These are phyloP conservation scores for Tolypocladium pustulatum DNA, from an alignment of 2,329 filamentous ascomycete species.

Conservation along the genomic window DNA sequence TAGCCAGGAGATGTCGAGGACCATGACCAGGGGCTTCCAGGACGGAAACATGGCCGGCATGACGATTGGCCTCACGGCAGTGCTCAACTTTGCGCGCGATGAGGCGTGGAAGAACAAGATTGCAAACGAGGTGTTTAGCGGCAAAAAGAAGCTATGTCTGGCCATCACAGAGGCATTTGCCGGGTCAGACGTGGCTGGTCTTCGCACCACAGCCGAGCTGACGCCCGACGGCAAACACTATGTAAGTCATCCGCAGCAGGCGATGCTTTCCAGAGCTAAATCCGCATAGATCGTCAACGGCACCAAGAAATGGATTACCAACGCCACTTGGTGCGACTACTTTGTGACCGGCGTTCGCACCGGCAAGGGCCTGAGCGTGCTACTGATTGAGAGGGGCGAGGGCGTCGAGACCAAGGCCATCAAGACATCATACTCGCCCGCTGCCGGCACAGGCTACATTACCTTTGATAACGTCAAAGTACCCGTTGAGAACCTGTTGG, in stretches of 20 bases:
- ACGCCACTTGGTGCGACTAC: constrained; percentile 71
- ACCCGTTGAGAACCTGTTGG: constrained; percentile 65
- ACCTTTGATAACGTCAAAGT: constrained; percentile 84
- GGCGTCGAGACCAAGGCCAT: constrained; percentile 68
- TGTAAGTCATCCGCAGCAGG: constrained; percentile 26
- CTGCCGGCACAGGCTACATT: constrained; percentile 69
- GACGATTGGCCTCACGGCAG: constrained; percentile 70
- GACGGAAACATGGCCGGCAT: constrained; percentile 84
- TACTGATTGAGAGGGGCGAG: constrained; percentile 64
- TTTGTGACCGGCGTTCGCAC: constrained; percentile 75
- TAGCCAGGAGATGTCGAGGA: constrained; percentile 60
- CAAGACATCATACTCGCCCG: constrained; percentile 71
- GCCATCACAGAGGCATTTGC: constrained; percentile 86
- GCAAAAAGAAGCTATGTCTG: constrained; percentile 80
- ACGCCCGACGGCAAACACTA: constrained; percentile 66
- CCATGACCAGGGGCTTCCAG: constrained; percentile 69
- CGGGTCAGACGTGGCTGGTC: constrained; percentile 65
- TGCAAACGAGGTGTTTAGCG: constrained; percentile 61
- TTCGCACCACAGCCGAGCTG: constrained; percentile 69
- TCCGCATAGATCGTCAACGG: constrained; percentile 48
- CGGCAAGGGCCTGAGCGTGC: constrained; percentile 66
- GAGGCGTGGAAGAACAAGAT: constrained; percentile 55
- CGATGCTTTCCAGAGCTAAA: neutral
- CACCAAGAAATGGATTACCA: constrained; percentile 80
- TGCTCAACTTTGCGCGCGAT: constrained; percentile 69